These are phyloP conservation scores for Lipomyces yamadae DNA, from an alignment of 805 yeast species.

Conservation along the genomic window DNA sequence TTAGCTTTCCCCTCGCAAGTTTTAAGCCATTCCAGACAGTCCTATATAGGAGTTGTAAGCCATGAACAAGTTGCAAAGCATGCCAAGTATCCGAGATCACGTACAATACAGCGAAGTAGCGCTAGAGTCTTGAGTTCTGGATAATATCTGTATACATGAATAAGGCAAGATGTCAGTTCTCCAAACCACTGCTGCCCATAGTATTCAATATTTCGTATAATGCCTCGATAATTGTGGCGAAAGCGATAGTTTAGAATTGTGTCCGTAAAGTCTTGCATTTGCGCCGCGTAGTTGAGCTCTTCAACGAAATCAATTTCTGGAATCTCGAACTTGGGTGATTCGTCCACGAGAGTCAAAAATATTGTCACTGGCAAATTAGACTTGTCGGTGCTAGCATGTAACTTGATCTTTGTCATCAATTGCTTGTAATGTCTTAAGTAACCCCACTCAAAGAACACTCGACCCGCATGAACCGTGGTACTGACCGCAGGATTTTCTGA, in stretches of 20 bases:
- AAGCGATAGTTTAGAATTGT: conserved; percentile 4
- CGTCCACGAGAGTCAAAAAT: conserved; percentile 5
- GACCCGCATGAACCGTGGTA: conserved; percentile 2
- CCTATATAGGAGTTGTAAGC: background rate
- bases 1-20: background rate
- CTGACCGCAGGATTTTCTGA: background rate
- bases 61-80: background rate
- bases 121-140: conserved; percentile 1
- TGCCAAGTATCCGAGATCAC: background rate
- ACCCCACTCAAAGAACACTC: background rate
- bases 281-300: background rate
- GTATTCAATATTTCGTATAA: conserved; percentile 1
- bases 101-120: conserved; percentile 4
- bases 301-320: background rate
- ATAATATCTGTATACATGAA: conserved; percentile 7
- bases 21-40: conserved; percentile 6
- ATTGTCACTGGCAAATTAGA: background rate
- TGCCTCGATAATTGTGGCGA: background rate
- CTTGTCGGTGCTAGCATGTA: conserved; percentile 1
- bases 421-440: conserved; percentile 3
- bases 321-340: conserved; percentile 4
- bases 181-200: background rate
- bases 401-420: conserved; percentile 7
- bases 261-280: background rate
- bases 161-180: conserved; percentile 5